Evolutionary conservation across 225 moss, liverwort and hornwort species (phyloP), one percentile per base, ranked within the genome.

Genomic region (Sphagnum contortum): DNA sequence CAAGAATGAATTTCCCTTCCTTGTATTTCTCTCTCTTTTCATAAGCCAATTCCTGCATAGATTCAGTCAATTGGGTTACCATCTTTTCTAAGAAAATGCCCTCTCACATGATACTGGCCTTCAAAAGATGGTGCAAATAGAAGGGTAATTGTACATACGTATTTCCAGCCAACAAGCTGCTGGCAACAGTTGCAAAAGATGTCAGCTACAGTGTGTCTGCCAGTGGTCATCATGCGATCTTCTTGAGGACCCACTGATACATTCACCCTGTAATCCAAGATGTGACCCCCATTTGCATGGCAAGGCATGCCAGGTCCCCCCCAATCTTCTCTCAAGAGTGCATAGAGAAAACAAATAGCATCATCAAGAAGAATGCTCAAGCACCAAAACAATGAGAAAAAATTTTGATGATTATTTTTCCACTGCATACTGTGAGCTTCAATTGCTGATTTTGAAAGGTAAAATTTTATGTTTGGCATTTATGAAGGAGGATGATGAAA

Each of bases 141-240:
- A 29, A 51, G 11, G 57, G 48, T 45, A 57, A n/a, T 0, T 45
- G 3, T n/a, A 5, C 48, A 64, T 79, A 89, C 89, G 50, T 98
- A 98, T 83, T 98, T 98, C 98, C 98, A 98, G 68, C 98, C 98
- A 74, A 98, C 89, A 70, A 83, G 85, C 60, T 78, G 89, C 86
- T 79, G 89, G 75, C 98, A 98, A 69, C 87, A 93, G 66, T 87
- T 98, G 85, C 98, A 98, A 70, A 80, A 91, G 59, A 98, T 98
- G 75, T 98, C 98, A 50, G 98, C 91, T 63, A 98, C 98, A 0
- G 93, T 98, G 66, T 98, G 98, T 58, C 87, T 83, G 53, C 98
- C 98, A 13, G 98, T 98, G 3, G 98, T 98, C 98, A 98, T 98
- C 68, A 85, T 66, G 45, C 98, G 90, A 68, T 98, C 98, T 75